Base-by-base conservation (phyloP, 1,284 basidiomycete genomes). In the Apiotrichum veenhuisii region DNA sequence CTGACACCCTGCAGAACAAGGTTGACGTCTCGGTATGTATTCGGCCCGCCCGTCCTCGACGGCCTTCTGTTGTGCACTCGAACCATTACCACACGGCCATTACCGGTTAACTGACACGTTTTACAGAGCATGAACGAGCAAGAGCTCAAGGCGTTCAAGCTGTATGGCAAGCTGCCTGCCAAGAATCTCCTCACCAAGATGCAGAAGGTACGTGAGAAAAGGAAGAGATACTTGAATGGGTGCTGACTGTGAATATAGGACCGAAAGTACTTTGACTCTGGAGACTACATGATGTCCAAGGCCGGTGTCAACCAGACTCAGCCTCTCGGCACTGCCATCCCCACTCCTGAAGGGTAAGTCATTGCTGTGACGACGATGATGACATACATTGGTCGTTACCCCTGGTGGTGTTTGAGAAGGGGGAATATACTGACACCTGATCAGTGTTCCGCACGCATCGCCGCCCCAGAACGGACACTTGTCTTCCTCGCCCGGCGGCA, bases 231-330 rank as follows among this genome's bases (percentile, higher is more conserved):
- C 20, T 20, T 12, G n/a, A n/a, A n/a, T n/a, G n/a, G n/a, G n/a
- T n/a, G n/a, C n/a, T 36, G 33, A 20, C 43, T 23, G 14, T 27
- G 25, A 51, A 61, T 55, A 25, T 69, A 96, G 91, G 93, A 96
- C 76, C 89, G 93, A 71, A 96, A 96, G 77, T 97, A 91, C 80
- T 97, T 97, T 76, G 93, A 97, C 78, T 97, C 94, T 59, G 94
- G 94, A 62, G 93, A 97, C 77, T 97, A 97, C 73, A 92, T 92
- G 51, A 82, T 97, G 67, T 93, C 91, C 54, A 96, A 97, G 78
- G 94, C 93, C 4, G 93, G 94, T 34, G 88, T 90, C 41, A 60
- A 88, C 23, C 87, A 91, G 46, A 88, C 91, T 74, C 90, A 84
- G 72, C 84, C 86, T 17, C 90, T 95, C 50, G 93, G 93, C 42